phyloP scores from a whole-genome alignment of 495 filamentous ascomycete genomes.

The Sabuloglossum arenarium region DNA sequence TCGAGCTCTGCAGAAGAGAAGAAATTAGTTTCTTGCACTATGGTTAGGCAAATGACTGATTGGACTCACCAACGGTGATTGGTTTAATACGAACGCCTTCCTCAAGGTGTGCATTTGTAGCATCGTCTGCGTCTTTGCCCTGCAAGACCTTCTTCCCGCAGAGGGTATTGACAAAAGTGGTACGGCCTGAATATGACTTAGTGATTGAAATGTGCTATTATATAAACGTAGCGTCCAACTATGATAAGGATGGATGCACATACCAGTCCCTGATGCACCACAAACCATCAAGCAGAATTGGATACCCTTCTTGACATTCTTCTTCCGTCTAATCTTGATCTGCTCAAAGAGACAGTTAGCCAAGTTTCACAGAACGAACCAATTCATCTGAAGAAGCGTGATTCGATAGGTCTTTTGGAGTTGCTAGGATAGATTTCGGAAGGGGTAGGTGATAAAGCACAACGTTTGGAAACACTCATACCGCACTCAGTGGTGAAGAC shows the following conservation, averaged over 20 bases:
- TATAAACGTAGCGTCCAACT: neutral
- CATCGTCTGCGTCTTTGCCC: constrained; percentile 79
- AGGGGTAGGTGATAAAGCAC: neutral
- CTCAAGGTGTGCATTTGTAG: constrained; percentile 71
- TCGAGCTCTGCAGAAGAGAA: constrained; percentile 55
- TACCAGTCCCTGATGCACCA: constrained; percentile 95
- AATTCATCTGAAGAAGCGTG: neutral
- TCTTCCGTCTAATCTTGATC: constrained; percentile 98
- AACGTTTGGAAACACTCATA: constrained; percentile 19
- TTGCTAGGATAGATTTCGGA: neutral
- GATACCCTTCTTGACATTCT: constrained; percentile 99
- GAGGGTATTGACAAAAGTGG: constrained; percentile 97
- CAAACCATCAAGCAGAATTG: constrained; percentile 99
- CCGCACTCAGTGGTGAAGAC: constrained; percentile 41
- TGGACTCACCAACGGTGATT: constrained; percentile 72
- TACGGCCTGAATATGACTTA: constrained; percentile 43
- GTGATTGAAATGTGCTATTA: neutral
- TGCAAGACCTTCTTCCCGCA: constrained; percentile 82
- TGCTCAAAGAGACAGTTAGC: constrained; percentile 14
- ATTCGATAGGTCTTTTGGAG: neutral
- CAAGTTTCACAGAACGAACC: neutral
- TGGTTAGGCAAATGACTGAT: neutral
- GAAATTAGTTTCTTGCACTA: constrained; percentile 4
- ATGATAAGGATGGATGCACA: constrained; percentile 15
- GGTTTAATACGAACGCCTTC: constrained; percentile 97